Evolutionary conservation across 805 yeast species (phyloP).

Genomic region (Saccharomycodes ludwigii): DNA sequence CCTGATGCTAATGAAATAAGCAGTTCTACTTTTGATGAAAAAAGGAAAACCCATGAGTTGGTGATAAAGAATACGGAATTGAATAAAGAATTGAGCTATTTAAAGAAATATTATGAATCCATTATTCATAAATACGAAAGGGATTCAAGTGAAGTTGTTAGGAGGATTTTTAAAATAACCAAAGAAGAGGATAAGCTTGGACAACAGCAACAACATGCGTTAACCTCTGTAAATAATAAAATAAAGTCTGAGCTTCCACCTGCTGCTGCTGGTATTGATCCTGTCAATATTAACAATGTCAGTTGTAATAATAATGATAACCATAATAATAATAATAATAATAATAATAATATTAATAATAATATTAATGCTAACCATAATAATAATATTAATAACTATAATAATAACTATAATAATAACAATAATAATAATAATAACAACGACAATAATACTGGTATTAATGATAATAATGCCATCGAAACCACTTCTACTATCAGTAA

Average conservation of each 20-base stretch:
- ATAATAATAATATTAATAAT: too few species aligned
- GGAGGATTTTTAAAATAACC: constrained; percentile 18
- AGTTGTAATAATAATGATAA: constrained; percentile 1
- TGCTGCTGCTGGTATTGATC: too few species aligned
- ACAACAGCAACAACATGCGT: not conserved
- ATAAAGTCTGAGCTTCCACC: too few species aligned
- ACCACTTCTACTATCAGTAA: too few species aligned
- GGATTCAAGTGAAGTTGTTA: constrained; percentile 20
- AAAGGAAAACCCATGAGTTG: constrained; percentile 12
- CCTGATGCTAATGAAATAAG: too few species aligned
- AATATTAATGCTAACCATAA: too few species aligned
- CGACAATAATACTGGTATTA: constrained; percentile 3
- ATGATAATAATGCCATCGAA: constrained; percentile 1
- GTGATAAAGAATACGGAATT: constrained; percentile 13
- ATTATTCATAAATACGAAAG: constrained; percentile 21
- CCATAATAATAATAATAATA: constrained; percentile 2
- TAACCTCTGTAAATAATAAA: too few species aligned
- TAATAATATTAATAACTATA: not conserved
- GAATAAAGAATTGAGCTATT: constrained; percentile 13
- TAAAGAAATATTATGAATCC: constrained; percentile 17
- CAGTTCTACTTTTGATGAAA: not conserved
- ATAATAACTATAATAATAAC: not conserved
- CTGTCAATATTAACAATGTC: too few species aligned
- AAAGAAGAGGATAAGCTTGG: constrained; percentile 5
- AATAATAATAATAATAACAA: not conserved